Base-by-base conservation (phyloP, 163 green algal species). In the Chloromonas sp. region DNA sequence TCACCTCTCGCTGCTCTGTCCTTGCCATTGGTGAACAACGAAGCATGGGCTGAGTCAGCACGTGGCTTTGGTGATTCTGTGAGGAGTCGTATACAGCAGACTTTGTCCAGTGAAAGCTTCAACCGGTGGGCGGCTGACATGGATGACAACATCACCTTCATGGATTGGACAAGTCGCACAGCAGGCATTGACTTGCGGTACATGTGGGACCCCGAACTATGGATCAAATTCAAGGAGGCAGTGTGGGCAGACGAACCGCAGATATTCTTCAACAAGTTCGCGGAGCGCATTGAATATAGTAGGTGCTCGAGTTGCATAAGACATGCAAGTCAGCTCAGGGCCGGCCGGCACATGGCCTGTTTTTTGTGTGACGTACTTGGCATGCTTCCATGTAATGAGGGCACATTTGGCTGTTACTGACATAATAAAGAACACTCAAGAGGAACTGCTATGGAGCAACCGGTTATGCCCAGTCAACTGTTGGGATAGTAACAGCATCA, bases 131-230 rank as follows among this genome's bases (percentile, higher is more conserved):
- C 71, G 5, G 5, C 36, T 71, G 81, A 58, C n/a, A 3, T 92
- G 70, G 87, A 94, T 60, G 87, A 94, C 14, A 82, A 83, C 0
- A 1, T 92, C 3, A 92, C 88, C 3, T 94, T 86, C 87, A 94
- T 94, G 91, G 91, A 94, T 74, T 92, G 91, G 89, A 90, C 87
- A 14, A 91, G 86, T 62, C 71, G 79, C 1, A 14, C 78, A 0
- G 90, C 87, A 2, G 91, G 91, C 0, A n/a, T 94, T 0, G 90
- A 92, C 66, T 11, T 89, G n/a, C 84, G 70, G 2, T 87, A 90
- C 60, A 86, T 91, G 61, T 94, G 91, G 91, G 91, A 94, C 66
- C 88, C 91, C 1, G 91, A 94, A 83, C 83, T 94, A 62, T 92
- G 88, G 89, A 61, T 92, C 13, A 83, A 84, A 36, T 91, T 94